Percentiles rank a stretch among this genome's conserved stretches.
These are phyloP conservation scores for Eragrostis nindensis DNA, from an alignment of 176 grass and related monocot genomes.

Conservation along the genomic window DNA sequence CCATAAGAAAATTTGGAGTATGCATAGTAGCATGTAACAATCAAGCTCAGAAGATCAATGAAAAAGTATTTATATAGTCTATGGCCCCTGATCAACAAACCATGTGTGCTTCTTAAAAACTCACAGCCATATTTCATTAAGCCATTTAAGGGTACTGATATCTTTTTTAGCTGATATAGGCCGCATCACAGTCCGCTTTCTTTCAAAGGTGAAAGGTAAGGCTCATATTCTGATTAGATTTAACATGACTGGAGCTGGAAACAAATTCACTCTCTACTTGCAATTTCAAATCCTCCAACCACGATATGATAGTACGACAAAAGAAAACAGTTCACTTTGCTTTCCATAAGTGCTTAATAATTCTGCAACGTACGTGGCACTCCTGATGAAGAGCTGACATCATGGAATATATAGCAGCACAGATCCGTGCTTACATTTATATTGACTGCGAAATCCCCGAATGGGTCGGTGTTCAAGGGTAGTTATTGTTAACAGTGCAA, in stretches of 20 bases:
- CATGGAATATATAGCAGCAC: background rate
- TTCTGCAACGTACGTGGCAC: slow-evolving; percentile 4
- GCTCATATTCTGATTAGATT: background rate
- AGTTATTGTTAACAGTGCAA: background rate
- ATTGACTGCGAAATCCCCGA: background rate
- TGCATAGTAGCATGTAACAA: slow-evolving; percentile 12
- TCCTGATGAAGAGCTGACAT: slow-evolving; percentile 16
- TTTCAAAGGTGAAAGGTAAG: slow-evolving; percentile 1
- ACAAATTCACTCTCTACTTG: background rate
- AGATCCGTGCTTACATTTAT: slow-evolving; percentile 2
- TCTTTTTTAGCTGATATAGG: slow-evolving; percentile 34
- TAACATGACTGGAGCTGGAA: slow-evolving; percentile 18
- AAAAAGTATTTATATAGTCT: slow-evolving; percentile 1
- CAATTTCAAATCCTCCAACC: slow-evolving; percentile 7
- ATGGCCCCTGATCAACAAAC: slow-evolving; percentile 2
- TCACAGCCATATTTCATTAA: slow-evolving; percentile 28
- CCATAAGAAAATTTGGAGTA: slow-evolving; percentile 8
- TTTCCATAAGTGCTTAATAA: slow-evolving; percentile 11
- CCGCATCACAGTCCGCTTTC: too few species aligned
- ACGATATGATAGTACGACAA: background rate
- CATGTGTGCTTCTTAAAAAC: slow-evolving; percentile 9
- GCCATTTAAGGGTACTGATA: slow-evolving; percentile 3
- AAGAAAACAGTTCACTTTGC: background rate
- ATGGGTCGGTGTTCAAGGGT: background rate
- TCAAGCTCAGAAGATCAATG: slow-evolving; percentile 18